Evolutionary conservation across 176 grass and related monocot species (phyloP).

Genomic region (Elaeis guineensis): DNA sequence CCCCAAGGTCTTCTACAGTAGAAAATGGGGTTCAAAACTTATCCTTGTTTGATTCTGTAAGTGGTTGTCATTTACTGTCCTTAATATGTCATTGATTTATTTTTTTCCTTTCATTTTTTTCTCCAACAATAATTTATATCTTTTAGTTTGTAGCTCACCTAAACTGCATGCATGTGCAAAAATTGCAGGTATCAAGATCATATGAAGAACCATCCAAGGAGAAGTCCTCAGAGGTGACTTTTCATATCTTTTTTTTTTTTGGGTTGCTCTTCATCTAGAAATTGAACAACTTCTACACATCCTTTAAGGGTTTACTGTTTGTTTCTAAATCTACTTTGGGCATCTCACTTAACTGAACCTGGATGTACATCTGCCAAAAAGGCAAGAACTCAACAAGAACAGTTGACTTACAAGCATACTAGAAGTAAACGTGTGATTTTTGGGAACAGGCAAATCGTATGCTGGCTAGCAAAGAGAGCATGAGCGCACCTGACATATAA

Average conservation of each 20-base stretch:
- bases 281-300: background rate
- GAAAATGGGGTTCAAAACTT: slow-evolving; percentile 51
- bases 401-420: no score
- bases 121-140: background rate
- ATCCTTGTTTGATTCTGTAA: slow-evolving; percentile 58
- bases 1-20: slow-evolving; percentile 44
- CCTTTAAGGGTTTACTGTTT: background rate
- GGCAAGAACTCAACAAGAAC: no score
- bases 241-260: no score
- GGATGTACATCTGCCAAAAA: no score
- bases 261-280: background rate
- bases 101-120: background rate
- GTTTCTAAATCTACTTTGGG: slow-evolving; percentile 31
- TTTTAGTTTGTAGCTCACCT: background rate
- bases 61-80: slow-evolving; percentile 6
- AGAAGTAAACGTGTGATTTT: no score
- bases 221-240: slow-evolving; percentile 9
- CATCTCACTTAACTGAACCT: slow-evolving; percentile 9
- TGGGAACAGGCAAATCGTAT: no score
- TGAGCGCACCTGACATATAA: no score
- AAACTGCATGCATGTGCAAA: background rate
- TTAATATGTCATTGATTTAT: background rate
- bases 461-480: no score
- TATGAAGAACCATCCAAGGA: slow-evolving; percentile 8
- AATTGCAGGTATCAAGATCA: slow-evolving; percentile 11